Conservation (phyloP, 1,284 basidiomycete species). For the Ustilago sp. region DNA sequence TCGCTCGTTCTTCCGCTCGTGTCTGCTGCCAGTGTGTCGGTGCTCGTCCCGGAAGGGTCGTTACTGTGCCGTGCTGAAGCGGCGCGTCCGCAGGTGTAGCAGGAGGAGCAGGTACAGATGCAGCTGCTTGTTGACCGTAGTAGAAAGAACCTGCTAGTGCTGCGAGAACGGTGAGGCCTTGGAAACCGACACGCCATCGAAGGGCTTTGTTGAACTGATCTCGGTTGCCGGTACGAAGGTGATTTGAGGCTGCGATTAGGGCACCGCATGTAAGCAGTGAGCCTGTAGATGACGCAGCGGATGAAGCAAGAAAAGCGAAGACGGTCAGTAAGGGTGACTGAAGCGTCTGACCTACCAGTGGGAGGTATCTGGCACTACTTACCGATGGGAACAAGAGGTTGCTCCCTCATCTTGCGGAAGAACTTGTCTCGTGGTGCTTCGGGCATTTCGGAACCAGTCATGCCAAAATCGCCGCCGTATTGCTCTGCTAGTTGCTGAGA, state of each 20-base stretch:
- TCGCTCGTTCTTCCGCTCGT: conserved; percentile 35
- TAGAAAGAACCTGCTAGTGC: conserved; percentile 62
- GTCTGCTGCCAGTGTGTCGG: conserved; percentile 48
- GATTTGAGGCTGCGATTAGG: conserved; percentile 61
- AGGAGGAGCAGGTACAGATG: conserved; percentile 35
- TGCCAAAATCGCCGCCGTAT: conserved; percentile 5
- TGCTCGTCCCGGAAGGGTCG: conserved; percentile 36
- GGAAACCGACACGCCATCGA: conserved; percentile 67
- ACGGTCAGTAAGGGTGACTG: background rate
- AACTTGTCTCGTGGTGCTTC: conserved; percentile 61
- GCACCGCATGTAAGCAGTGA: conserved; percentile 64
- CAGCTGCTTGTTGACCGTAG: conserved; percentile 49
- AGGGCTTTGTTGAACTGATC: conserved; percentile 64
- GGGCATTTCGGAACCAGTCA: conserved; percentile 18
- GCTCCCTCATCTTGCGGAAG: conserved; percentile 63
- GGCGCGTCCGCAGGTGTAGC: conserved; percentile 15
- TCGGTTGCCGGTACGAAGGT: conserved; percentile 65
- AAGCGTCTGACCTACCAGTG: background rate
- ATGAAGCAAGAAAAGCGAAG: background rate
- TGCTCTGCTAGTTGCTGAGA: background rate
- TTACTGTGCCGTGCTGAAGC: conserved; percentile 32
- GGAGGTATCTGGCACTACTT: conserved; percentile 9
- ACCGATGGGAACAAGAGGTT: conserved; percentile 68
- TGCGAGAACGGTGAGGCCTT: conserved; percentile 65
- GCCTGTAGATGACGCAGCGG: conserved; percentile 32